Evolutionary conservation across 768 basidiomycete species (phyloP).

Genomic region (Trichaptum fuscoviolaceum): DNA sequence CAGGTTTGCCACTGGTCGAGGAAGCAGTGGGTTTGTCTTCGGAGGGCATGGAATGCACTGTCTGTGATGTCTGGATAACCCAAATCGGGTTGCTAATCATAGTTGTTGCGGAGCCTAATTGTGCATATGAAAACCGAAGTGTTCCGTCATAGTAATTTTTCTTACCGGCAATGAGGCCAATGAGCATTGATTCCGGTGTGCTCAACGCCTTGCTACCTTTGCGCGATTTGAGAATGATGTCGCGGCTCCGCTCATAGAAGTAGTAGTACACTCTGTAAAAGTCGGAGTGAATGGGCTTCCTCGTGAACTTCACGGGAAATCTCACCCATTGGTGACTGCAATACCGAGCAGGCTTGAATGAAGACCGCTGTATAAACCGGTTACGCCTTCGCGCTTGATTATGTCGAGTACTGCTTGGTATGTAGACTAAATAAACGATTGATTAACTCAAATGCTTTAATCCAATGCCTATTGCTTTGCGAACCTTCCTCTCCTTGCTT

Average conservation of each 20-base stretch:
- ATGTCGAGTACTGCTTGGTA: constrained; percentile 68
- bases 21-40: constrained; percentile 16
- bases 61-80: constrained; percentile 92
- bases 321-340: constrained; percentile 87
- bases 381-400: constrained; percentile 76
- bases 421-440: constrained; percentile 41
- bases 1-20: constrained; percentile 14
- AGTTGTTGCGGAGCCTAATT: constrained; percentile 78
- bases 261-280: constrained; percentile 80
- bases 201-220: constrained; percentile 63
- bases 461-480: constrained; percentile 9
- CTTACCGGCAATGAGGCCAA: constrained; percentile 80
- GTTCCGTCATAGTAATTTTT: constrained; percentile 7
- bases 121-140: constrained; percentile 7
- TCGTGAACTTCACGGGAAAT: constrained; percentile 6
- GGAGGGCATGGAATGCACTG: constrained; percentile 48
- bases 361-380: constrained; percentile 84
- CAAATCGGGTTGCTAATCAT: constrained; percentile 92
- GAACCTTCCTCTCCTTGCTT: constrained; percentile 70
- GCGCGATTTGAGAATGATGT: constrained; percentile 48
- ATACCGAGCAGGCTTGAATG: constrained; percentile 84
- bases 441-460: not conserved
- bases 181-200: constrained; percentile 85
- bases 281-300: not conserved
- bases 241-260: constrained; percentile 75